Conservation (phyloP, 225 moss, liverwort and hornwort species). For the Thuidium tamariscinum region DNA sequence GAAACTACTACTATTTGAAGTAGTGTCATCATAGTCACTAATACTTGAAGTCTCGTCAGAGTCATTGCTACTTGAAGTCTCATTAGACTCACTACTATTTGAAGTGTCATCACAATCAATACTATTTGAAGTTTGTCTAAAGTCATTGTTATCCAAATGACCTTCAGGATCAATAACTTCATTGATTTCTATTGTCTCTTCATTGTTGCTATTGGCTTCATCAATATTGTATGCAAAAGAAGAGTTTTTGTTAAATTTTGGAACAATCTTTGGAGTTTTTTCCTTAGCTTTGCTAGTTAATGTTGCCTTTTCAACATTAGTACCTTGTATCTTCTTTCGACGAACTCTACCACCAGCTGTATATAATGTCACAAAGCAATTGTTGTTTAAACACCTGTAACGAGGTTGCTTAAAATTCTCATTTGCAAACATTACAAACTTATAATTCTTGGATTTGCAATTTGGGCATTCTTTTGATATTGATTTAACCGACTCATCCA, state of each 20-base stretch:
- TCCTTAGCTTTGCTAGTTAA: not conserved
- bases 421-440: not conserved
- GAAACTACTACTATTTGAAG: not conserved
- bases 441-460: not conserved
- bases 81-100: too few species aligned
- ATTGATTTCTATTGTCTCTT: rapidly evolving
- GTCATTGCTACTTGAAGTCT: too few species aligned
- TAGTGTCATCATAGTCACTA: too few species aligned
- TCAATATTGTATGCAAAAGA: not conserved
- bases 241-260: too few species aligned
- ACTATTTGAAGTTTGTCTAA: too few species aligned
- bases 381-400: not conserved
- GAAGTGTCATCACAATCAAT: too few species aligned
- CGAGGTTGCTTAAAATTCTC: not conserved
- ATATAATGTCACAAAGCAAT: rapidly evolving
- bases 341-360: not conserved
- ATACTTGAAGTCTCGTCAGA: too few species aligned
- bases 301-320: not conserved
- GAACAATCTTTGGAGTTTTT: not conserved
- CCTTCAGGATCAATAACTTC: not conserved
- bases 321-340: not conserved
- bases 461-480: not conserved
- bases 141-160: too few species aligned
- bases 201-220: too few species aligned
- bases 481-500: not conserved